Conservation (phyloP, 2,329 filamentous ascomycete genomes). For the Chaetomium strumarium region DNA sequence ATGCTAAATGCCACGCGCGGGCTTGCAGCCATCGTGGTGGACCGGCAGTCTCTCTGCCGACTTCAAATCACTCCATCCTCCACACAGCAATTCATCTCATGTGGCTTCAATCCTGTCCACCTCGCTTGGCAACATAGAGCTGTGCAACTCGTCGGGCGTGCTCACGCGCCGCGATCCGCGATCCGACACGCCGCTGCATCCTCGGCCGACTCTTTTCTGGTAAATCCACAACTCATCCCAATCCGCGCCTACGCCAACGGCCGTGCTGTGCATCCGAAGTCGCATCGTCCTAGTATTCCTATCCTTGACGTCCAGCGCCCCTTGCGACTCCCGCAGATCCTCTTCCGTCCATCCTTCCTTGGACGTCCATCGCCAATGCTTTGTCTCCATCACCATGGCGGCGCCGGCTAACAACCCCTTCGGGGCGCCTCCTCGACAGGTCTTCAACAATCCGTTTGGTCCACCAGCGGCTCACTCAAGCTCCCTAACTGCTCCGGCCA, state of each 20-base stretch:
- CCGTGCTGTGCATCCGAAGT: not conserved
- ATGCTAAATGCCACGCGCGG: not conserved
- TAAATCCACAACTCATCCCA: conserved; percentile 6
- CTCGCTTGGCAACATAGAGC: conserved; percentile 6
- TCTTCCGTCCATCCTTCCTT: not conserved
- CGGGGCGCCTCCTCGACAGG: conserved; percentile 20
- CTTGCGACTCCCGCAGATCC: not conserved
- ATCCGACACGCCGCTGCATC: not conserved
- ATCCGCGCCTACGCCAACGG: not conserved
- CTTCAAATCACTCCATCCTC: not conserved
- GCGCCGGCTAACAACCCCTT: conserved; percentile 26
- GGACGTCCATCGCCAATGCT: conserved; percentile 18
- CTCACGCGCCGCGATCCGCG: conserved; percentile 1
- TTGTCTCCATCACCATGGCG: conserved; percentile 17
- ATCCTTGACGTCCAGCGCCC: not conserved
- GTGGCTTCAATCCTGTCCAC: not conserved
- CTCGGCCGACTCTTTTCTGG: conserved; percentile 4
- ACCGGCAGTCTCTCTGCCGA: conserved; percentile 1
- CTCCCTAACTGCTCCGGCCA: conserved; percentile 1
- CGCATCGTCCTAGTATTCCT: not conserved
- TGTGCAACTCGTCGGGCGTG: not conserved
- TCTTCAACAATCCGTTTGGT: conserved; percentile 6
- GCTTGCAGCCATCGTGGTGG: not conserved
- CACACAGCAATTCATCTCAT: not conserved
- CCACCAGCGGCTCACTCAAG: not conserved